Base-by-base conservation (phyloP, 2,329 filamentous ascomycete genomes). In the Escovopsis sp. region DNA sequence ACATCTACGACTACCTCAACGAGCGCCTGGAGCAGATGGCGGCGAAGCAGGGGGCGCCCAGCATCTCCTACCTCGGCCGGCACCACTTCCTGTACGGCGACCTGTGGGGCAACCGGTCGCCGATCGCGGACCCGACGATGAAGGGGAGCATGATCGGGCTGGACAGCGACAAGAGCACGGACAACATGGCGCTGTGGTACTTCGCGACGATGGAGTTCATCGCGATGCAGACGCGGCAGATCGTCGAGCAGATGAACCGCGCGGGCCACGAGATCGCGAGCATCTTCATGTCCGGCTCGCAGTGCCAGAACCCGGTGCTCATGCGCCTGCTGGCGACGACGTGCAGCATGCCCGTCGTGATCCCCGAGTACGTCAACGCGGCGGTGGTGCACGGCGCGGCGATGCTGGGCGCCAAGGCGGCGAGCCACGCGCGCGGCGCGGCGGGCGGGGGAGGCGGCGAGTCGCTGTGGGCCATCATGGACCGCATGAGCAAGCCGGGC, bases 1-100 rank as follows among this genome's bases (percentile, higher is more conserved):
- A 87, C 61, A 85, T 96, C 43, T 98, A 94, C 61, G 86, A 94
- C 53, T 94, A 87, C 56, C 71, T 98, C 38, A 96, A 98, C 57
- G 70, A 77, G 42, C 86, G 92, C 50, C 73, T 98, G 10, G 72
- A 76, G 41, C 76, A 84, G 46, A 70, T 96, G 65, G 71, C 71
- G 17, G 70, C 78, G 48, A 76, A 76, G 48, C 59, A 63, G 17
- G 63, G 68, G 2, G 84, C 84, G 3, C 87, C 87, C 0, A 76
- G 74, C 35, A 71, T 96, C 42, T 79, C 84, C 14, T 92, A 87
- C 57, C 68, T 98, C 2, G 86, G 77, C 11, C 82, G 88, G 8
- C 88, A 98, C 58, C 81, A 93, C 63, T 98, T 98, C 73, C 92
- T 98, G 65, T 98, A 98, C 56, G 90, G 90, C 43, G 90, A 98